Base-by-base conservation (phyloP, 495 filamentous ascomycete genomes). In the Tricharina praecox region DNA sequence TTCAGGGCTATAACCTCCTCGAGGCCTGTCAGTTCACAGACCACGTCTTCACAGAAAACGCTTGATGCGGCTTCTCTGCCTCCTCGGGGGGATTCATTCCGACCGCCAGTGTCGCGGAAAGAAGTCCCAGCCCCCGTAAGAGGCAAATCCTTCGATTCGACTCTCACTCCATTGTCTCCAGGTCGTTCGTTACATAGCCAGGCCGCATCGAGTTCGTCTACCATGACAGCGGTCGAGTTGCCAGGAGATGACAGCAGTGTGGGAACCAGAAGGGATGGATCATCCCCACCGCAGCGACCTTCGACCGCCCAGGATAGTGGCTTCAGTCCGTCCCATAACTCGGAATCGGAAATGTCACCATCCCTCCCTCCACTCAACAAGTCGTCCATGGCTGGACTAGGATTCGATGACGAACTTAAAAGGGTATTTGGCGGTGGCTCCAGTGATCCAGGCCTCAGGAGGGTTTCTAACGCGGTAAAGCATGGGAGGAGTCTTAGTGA, bases 401-500 rank as follows among this genome's bases (percentile, higher is more conserved):
- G 78, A 32, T 77, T 86, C 78, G 87, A 95, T 52, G 86, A 94
- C 52, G 90, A 94, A 53, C 78, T 92, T 69, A 76, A 78, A 35
- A 76, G 85, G 16, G 84, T 92, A 30, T 67, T 90, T 37, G 75
- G 75, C 3, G 73, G 71, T 16, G 74, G 76, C 16, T 85, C 82
- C 1, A 37, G 15, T 15, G 34, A 37, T 37, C 15, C 34, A 15
- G 80, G 94, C 47, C 64, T 95, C 45, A 82, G 86, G 30, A 78
- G 83, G 23, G 79, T 94, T 24, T 95, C 92, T 2, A 92, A 87
- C 57, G 83, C 83, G 20, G 84, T 94, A 28, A 84, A 85, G 40
- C 90, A 99, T 62, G 82, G 82, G n/a, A 76, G 92, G 36, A 93
- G 80, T 62, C 83, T 78, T 61, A 95, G 88, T 61, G 81, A 81